phyloP scores from a whole-genome alignment of 345 rosid genomes.

The Acer saccharum region DNA sequence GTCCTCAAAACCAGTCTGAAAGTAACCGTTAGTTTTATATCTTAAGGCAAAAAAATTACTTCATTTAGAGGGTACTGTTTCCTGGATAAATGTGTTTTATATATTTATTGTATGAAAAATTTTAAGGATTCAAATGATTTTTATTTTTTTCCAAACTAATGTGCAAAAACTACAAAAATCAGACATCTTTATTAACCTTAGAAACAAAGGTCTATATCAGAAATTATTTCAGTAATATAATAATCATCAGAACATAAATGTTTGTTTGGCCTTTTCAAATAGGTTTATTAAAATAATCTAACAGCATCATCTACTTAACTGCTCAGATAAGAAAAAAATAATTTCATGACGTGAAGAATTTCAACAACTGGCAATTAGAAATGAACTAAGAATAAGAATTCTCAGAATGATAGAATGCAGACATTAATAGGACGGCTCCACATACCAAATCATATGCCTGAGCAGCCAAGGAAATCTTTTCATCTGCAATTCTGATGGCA shows the following conservation, averaged over 20 bases:
- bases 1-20: neutral
- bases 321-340: neutral
- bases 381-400: neutral
- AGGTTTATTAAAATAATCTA: neutral
- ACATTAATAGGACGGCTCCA: conserved; percentile 1
- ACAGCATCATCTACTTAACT: neutral
- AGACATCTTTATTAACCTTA: neutral
- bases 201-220: neutral
- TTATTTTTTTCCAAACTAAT: neutral
- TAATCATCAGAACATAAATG: neutral
- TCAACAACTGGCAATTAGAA: neutral
- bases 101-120: neutral
- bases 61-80: neutral
- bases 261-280: neutral
- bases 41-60: neutral
- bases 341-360: neutral
- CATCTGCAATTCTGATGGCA: conserved; percentile 91
- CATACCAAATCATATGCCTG: conserved; percentile 95
- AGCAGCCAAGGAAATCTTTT: conserved; percentile 84
- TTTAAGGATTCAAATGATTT: neutral
- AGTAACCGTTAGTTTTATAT: neutral
- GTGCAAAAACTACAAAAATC: neutral
- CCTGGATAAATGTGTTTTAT: neutral
- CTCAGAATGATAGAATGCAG: neutral
- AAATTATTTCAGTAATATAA: neutral